Percentiles rank a stretch among this genome's conserved stretches.
Evolutionary conservation across 208 protist species (phyloP).

Genomic region (Leishmania tarentolae): DNA sequence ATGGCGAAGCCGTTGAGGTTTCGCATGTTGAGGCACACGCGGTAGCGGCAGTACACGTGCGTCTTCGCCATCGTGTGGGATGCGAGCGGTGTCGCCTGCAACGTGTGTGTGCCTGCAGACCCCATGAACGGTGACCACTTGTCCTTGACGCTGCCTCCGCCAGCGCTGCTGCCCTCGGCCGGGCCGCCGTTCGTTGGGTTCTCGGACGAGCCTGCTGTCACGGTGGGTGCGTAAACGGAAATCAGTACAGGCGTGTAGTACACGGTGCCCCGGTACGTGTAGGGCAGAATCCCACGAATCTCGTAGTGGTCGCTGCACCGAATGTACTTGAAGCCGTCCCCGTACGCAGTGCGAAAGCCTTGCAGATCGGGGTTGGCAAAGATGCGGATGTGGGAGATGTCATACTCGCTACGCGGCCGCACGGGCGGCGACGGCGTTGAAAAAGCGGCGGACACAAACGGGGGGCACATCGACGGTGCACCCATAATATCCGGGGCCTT

Average conservation of each 20-base stretch:
- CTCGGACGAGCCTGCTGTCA: background rate
- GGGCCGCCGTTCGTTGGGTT: background rate
- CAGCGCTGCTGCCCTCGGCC: background rate
- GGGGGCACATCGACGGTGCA: no score
- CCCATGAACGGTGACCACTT: background rate
- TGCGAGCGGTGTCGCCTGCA: background rate
- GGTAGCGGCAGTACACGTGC: slow-evolving; percentile 51
- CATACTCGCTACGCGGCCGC: slow-evolving; percentile 31
- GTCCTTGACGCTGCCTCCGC: background rate
- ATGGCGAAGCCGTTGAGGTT: slow-evolving; percentile 49
- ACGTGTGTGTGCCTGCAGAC: background rate
- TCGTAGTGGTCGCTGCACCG: slow-evolving; percentile 56
- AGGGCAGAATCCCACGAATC: slow-evolving; percentile 66
- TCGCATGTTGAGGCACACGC: slow-evolving; percentile 54
- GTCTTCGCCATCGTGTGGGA: background rate
- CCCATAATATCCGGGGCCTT: background rate
- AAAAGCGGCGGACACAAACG: background rate
- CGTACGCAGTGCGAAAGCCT: slow-evolving; percentile 57
- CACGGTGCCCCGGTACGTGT: slow-evolving; percentile 53
- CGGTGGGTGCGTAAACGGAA: slow-evolving; percentile 35
- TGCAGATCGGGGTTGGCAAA: slow-evolving; percentile 48
- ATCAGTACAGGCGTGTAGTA: slow-evolving; percentile 85
- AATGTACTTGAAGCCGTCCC: slow-evolving; percentile 57
- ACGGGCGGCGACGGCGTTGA: slow-evolving; percentile 10
- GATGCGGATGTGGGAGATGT: slow-evolving; percentile 26